These are phyloP conservation scores for Silene noctiflora DNA, from an alignment of 179 eudicot species.

Conservation along the genomic window DNA sequence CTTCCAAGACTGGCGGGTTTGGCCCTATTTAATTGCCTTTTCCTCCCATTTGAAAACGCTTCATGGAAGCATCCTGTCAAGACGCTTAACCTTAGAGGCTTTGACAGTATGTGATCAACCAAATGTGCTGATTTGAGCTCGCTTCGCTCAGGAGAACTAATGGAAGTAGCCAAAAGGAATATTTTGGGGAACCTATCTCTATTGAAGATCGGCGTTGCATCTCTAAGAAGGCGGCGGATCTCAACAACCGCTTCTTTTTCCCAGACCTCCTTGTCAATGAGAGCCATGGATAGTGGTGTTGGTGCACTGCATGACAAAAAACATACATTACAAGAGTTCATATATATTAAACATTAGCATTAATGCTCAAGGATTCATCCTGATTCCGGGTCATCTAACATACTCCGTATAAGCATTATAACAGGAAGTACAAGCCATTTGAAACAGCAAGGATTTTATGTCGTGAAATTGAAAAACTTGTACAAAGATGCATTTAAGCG, in stretches of 20 bases:
- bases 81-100: constrained; percentile 72
- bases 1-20: constrained; percentile 44
- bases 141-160: constrained; percentile 39
- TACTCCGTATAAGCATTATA: no score
- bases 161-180: constrained; percentile 50
- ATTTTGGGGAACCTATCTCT: constrained; percentile 39
- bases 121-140: constrained; percentile 58
- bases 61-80: constrained; percentile 58
- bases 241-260: constrained; percentile 39
- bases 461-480: no score
- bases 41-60: constrained; percentile 52
- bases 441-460: no score
- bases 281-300: constrained; percentile 48
- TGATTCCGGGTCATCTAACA: background rate
- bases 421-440: no score
- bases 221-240: constrained; percentile 38
- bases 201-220: constrained; percentile 27
- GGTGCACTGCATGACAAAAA: constrained; percentile 40
- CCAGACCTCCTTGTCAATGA: constrained; percentile 71
- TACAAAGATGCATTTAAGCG: no score
- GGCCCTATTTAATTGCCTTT: constrained; percentile 35
- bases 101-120: constrained; percentile 53
- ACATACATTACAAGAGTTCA: constrained; percentile 5
- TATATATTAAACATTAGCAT: background rate
- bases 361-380: background rate